Evolutionary conservation across 192 early-diverging fungal genomes (phyloP).

Genomic region (Gigaspora rosea): DNA sequence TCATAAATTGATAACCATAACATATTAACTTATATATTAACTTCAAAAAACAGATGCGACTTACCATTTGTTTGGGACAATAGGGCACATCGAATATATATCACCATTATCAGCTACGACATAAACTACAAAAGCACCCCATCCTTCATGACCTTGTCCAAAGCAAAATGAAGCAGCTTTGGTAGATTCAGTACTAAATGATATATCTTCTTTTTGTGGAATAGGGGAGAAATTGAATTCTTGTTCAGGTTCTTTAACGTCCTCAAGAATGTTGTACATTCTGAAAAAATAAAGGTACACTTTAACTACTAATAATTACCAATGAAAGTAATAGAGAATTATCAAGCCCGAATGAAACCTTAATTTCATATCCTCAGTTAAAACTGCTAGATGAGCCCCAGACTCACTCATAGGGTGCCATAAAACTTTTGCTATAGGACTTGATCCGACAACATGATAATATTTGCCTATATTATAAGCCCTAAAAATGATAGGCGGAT

Average conservation of each 20-base stretch:
- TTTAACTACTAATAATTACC: background rate
- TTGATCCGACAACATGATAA: slow-evolving; percentile 31
- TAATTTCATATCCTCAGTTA: slow-evolving; percentile 65
- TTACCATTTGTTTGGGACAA: slow-evolving; percentile 70
- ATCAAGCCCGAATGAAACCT: slow-evolving; percentile 36
- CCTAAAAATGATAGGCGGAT: background rate
- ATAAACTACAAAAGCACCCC: slow-evolving; percentile 75
- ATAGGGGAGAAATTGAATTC: slow-evolving; percentile 50
- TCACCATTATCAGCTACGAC: slow-evolving; percentile 70
- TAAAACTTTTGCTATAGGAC: slow-evolving; percentile 62
- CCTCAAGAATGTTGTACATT: slow-evolving; percentile 69
- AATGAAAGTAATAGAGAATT: background rate
- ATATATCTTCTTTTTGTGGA: slow-evolving; percentile 21
- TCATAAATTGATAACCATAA: background rate
- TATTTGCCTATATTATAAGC: slow-evolving; percentile 35
- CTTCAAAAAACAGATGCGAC: background rate
- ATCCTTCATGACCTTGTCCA: slow-evolving; percentile 51
- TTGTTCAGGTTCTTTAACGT: slow-evolving; percentile 70
- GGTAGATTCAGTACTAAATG: slow-evolving; percentile 44
- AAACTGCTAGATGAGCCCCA: slow-evolving; percentile 68
- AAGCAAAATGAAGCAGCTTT: slow-evolving; percentile 53
- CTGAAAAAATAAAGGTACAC: slow-evolving; percentile 34
- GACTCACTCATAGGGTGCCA: slow-evolving; percentile 82
- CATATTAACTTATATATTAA: background rate
- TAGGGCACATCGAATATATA: slow-evolving; percentile 75